A percentile compares a stretch with the other conserved stretches of the same genome.
phyloP scores from a whole-genome alignment of 2,329 filamentous ascomycete genomes.

The Fusarium humuli region DNA sequence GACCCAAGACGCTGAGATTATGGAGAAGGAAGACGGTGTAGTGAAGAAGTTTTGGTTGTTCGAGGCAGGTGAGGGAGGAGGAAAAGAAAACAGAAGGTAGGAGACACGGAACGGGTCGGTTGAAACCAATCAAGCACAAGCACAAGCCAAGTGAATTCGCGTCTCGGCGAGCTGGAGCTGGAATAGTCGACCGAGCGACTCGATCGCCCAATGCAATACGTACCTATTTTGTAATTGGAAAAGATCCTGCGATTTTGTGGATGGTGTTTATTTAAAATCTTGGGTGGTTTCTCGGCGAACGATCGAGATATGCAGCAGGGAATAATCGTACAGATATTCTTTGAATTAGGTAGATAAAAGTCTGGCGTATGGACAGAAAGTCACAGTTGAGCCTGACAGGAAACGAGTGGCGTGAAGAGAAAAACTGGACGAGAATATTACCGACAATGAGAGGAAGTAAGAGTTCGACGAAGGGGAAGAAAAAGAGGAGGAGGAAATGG shows the following conservation, averaged over 20 bases:
- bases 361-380: slow-evolving; percentile 40
- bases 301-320: slow-evolving; percentile 29
- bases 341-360: slow-evolving; percentile 42
- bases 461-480: slow-evolving; percentile 43
- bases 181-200: slow-evolving; percentile 29
- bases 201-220: slow-evolving; percentile 27
- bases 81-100: slow-evolving; percentile 36
- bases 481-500: slow-evolving; percentile 43
- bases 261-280: slow-evolving; percentile 34
- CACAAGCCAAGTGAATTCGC: slow-evolving; percentile 39
- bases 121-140: slow-evolving; percentile 34
- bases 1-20: slow-evolving; percentile 12
- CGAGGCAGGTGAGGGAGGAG: slow-evolving; percentile 10
- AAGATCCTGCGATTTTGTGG: slow-evolving; percentile 33
- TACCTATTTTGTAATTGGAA: slow-evolving; percentile 41
- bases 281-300: slow-evolving; percentile 43
- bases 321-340: slow-evolving; percentile 30
- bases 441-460: slow-evolving; percentile 45
- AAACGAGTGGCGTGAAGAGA: slow-evolving; percentile 56
- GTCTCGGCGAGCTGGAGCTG: slow-evolving; percentile 32
- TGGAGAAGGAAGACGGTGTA: slow-evolving; percentile 26
- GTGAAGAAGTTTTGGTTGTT: slow-evolving; percentile 1
- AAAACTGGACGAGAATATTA: slow-evolving; percentile 47
- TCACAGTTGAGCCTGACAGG: slow-evolving; percentile 48
- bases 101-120: slow-evolving; percentile 19